Base-by-base conservation (phyloP, 257 asterid genomes). In the Plectranthus barbatus region DNA sequence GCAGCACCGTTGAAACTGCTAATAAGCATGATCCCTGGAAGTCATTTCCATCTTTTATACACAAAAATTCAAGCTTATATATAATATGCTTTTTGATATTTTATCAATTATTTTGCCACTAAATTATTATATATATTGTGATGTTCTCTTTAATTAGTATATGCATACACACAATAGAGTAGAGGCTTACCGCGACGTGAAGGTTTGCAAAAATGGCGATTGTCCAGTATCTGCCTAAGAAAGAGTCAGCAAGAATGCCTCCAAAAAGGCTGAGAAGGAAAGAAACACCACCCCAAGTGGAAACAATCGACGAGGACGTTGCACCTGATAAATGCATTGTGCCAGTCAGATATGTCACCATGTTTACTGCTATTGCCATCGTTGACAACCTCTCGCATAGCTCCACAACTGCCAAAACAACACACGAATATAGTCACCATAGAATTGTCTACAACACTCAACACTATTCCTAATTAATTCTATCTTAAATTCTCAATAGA, bases 181-280 rank as follows among this genome's bases (percentile, higher is more conserved):
- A 1, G 9, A 33, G 2, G 50, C 40, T 50, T 42, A 70, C 74
- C 13, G 64, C 26, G 14, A 36, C 4, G 48, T 70, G 74, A 70
- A 70, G 12, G n/a, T 46, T 61, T 18, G 69, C 62, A 14, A 70
- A 70, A 18, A 61, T 41, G 18, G 49, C 19, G 23, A 70, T 52
- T 4, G 74, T 70, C 69, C 69, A 52, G 34, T 70, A 70, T 70
- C 74, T 61, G 47, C 74, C 74, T 3, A 70, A 29, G 37, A 61
- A 61, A 36, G 69, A 24, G 64, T 70, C 74, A 0, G 74, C 74
- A 53, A 70, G 64, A 9, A 70, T 54, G 57, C 74, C 74, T 52
- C 74, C 74, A 3, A 70, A 61, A 4, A 70, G 56, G 51, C 74
- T 70, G 3, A 62, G 34, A 20, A 70, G 69, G 45, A 61, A 70